Evolutionary conservation across 2,329 filamentous ascomycete genomes (phyloP).

Genomic region (Onygenales sp.): DNA sequence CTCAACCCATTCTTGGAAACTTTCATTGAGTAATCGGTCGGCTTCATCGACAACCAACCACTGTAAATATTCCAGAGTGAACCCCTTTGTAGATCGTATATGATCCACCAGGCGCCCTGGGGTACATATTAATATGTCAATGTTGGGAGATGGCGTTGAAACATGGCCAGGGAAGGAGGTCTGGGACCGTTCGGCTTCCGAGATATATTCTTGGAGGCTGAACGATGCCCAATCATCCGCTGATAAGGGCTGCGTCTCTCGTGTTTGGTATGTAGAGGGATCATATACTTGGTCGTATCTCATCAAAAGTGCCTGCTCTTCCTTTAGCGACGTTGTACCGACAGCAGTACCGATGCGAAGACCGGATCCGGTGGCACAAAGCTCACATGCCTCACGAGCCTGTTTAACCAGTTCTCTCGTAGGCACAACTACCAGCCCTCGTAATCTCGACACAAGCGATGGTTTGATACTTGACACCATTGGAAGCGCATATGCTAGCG

Average conservation of each 20-base stretch:
- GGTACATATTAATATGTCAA: conserved; percentile 85
- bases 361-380: conserved; percentile 61
- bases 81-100: conserved; percentile 72
- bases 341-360: conserved; percentile 74
- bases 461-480: conserved; percentile 67
- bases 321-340: conserved; percentile 64
- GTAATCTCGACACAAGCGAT: conserved; percentile 55
- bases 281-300: conserved; percentile 60
- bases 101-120: conserved; percentile 90
- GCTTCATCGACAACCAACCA: conserved; percentile 94
- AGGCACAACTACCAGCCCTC: conserved; percentile 77
- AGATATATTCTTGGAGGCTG: conserved; percentile 36
- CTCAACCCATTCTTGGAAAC: conserved; percentile 83
- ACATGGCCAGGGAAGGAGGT: conserved; percentile 52
- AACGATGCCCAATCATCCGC: conserved; percentile 40
- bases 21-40: conserved; percentile 81
- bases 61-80: conserved; percentile 64
- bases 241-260: conserved; percentile 34
- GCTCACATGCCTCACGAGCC: conserved; percentile 66
- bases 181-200: conserved; percentile 30
- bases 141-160: conserved; percentile 56
- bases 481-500: conserved; percentile 79
- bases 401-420: conserved; percentile 86
- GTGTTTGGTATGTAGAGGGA: conserved; percentile 44
- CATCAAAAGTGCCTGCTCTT: conserved; percentile 54